Conservation (phyloP, 495 filamentous ascomycete species). For the Umbilicaria muhlenbergii region DNA sequence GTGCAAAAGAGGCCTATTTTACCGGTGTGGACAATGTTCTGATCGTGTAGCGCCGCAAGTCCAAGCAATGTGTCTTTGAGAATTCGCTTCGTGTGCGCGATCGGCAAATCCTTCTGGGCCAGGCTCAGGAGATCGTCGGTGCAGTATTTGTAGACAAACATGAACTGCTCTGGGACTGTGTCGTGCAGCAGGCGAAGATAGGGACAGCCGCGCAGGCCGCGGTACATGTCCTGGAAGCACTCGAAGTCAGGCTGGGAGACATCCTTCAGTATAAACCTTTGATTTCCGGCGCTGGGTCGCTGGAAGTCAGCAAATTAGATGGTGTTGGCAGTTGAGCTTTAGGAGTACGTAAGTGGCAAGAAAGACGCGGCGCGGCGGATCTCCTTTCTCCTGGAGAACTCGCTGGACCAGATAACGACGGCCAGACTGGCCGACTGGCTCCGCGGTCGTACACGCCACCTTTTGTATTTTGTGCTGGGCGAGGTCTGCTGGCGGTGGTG, state of each 20-base stretch:
- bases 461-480: too few species aligned
- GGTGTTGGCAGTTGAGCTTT: neutral
- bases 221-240: slow-evolving; percentile 23
- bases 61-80: slow-evolving; percentile 28
- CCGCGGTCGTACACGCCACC: too few species aligned
- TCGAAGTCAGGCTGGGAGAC: slow-evolving; percentile 25
- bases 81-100: slow-evolving; percentile 24
- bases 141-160: slow-evolving; percentile 33
- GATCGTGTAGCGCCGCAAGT: slow-evolving; percentile 28
- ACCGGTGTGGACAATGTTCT: slow-evolving; percentile 33
- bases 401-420: slow-evolving; percentile 20
- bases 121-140: slow-evolving; percentile 28
- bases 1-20: slow-evolving; percentile 4
- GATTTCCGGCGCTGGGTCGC: slow-evolving; percentile 18
- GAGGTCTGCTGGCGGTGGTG: too few species aligned
- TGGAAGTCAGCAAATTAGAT: slow-evolving; percentile 5
- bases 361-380: slow-evolving; percentile 13
- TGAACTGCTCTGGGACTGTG: slow-evolving; percentile 27
- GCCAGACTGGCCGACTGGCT: slow-evolving; percentile 12
- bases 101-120: slow-evolving; percentile 22
- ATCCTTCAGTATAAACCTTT: slow-evolving; percentile 27
- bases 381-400: slow-evolving; percentile 15
- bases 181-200: slow-evolving; percentile 25
- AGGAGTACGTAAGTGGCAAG: slow-evolving; percentile 10
- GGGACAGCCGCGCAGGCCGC: slow-evolving; percentile 20